Conservation (phyloP, 305 asterid genomes). For the Fraxinus angustifolia region DNA sequence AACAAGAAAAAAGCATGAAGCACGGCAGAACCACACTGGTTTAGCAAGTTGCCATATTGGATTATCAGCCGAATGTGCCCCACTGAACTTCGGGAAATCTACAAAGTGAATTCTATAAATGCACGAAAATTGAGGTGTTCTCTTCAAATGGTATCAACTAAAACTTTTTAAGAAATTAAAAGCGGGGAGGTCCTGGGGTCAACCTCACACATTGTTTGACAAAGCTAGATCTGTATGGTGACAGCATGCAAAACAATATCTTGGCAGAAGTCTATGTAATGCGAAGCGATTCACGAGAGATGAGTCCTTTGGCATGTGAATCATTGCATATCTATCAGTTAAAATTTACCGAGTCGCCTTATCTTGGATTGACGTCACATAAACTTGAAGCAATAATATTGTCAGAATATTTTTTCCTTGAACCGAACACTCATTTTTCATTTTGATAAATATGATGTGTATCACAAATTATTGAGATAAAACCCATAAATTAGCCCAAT, state of each 20-base stretch:
- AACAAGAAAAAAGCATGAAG: neutral
- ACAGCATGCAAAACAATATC: neutral
- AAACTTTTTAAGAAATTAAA: too few relatives aligned
- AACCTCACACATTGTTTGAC: neutral
- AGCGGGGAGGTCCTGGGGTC: neutral
- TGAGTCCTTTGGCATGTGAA: neutral
- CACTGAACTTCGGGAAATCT: neutral
- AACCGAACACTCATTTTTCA: neutral
- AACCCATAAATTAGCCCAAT: neutral
- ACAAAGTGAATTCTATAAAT: neutral
- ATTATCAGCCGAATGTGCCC: neutral
- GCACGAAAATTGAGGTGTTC: neutral
- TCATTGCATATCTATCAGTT: neutral
- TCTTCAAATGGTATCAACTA: neutral
- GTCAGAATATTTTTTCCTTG: neutral
- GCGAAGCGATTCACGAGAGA: neutral
- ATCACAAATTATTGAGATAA: neutral
- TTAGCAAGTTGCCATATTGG: neutral
- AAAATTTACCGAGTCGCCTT: neutral
- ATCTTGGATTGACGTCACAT: neutral
- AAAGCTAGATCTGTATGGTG: neutral
- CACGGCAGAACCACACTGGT: neutral
- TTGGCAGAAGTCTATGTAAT: neutral
- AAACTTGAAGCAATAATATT: neutral
- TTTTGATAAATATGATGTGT: neutral